A percentile compares a stretch with the other conserved stretches of the same genome.
Evolutionary conservation across 2,329 filamentous ascomycete genomes (phyloP).

Genomic region (Phoma sp.): DNA sequence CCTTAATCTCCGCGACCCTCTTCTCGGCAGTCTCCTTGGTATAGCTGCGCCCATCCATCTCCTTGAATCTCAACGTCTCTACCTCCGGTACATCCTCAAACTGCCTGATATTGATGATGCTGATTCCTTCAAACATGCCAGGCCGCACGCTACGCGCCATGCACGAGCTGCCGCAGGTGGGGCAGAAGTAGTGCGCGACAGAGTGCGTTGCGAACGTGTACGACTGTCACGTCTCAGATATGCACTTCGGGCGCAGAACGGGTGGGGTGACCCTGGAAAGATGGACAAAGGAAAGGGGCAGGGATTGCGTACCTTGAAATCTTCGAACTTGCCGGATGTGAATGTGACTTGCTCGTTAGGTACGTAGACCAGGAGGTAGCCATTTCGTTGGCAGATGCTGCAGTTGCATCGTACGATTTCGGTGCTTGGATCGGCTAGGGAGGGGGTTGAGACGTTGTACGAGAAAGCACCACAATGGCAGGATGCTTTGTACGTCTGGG

Average conservation of each 20-base stretch:
- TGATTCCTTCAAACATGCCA: conserved; percentile 23
- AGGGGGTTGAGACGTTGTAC: conserved; percentile 59
- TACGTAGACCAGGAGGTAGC: conserved; percentile 57
- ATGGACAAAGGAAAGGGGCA: not conserved
- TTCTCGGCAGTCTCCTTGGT: conserved; percentile 10
- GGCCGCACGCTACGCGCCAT: conserved; percentile 27
- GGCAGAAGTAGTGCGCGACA: conserved; percentile 38
- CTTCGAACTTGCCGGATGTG: conserved; percentile 26
- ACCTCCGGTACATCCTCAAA: conserved; percentile 39
- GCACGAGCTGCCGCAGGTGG: conserved; percentile 39
- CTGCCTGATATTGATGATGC: conserved; percentile 40
- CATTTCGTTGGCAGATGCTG: conserved; percentile 61
- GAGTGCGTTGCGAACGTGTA: conserved; percentile 37
- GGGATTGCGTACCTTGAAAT: conserved; percentile 24
- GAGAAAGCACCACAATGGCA: conserved; percentile 63
- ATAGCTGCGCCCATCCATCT: conserved; percentile 35
- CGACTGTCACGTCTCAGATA: conserved; percentile 18
- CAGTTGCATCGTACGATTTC: conserved; percentile 60
- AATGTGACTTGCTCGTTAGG: conserved; percentile 26
- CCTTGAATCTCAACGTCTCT: conserved; percentile 32
- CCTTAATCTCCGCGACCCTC: conserved; percentile 9
- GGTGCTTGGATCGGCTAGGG: conserved; percentile 55
- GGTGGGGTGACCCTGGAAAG: not conserved
- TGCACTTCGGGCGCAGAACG: no score
- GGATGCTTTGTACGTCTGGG: conserved; percentile 58